Conservation (phyloP, 73 alveolate genomes). For the Breviolum minutum region DNA sequence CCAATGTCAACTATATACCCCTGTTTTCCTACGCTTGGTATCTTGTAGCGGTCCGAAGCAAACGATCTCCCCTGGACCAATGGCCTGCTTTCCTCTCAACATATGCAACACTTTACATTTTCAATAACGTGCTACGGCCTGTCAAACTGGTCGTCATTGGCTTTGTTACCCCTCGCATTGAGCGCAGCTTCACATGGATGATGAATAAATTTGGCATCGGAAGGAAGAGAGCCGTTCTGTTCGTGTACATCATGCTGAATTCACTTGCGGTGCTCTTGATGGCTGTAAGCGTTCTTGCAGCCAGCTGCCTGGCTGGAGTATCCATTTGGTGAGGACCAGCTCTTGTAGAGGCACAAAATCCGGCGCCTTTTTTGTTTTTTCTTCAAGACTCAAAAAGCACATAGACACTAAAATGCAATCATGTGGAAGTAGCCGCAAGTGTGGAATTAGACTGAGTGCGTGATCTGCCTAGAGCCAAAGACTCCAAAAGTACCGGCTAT, state of each 20-base stretch:
- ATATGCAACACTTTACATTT: constrained; percentile 43
- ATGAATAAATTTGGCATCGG: constrained; percentile 50
- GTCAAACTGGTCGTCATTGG: constrained; percentile 42
- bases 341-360: not conserved
- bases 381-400: not conserved
- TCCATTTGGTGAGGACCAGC: constrained; percentile 32
- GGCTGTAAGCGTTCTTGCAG: constrained; percentile 63
- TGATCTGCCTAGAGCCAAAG: not conserved
- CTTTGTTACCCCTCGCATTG: constrained; percentile 49
- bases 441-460: no score
- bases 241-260: constrained; percentile 9
- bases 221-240: constrained; percentile 37
- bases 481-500: not conserved
- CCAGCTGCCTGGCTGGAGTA: constrained; percentile 77
- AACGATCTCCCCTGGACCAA: constrained; percentile 40
- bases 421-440: no score
- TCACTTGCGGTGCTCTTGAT: constrained; percentile 26
- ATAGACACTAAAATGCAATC: no score
- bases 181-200: constrained; percentile 51
- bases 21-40: constrained; percentile 61
- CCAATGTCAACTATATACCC: constrained; percentile 58
- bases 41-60: constrained; percentile 32
- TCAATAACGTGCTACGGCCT: constrained; percentile 78
- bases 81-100: constrained; percentile 86
- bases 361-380: not conserved